Percentiles rank a stretch among this genome's conserved stretches.
Conservation (phyloP, 2,329 filamentous ascomycete genomes). For the Cladosporium sp. region DNA sequence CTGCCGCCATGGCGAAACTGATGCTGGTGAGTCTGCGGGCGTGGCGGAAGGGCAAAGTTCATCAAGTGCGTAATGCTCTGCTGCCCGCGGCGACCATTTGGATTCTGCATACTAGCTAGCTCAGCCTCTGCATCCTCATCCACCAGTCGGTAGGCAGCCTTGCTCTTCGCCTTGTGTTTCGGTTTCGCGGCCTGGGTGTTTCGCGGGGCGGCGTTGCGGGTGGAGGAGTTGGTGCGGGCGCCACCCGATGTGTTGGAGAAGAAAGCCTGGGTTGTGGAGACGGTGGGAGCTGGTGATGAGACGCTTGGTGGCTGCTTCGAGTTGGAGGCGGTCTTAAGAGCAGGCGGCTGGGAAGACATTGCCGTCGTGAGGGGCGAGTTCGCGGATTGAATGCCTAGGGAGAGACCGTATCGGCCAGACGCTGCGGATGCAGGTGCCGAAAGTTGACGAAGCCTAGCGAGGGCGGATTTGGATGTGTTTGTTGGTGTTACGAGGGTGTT, state of each 20-base stretch:
- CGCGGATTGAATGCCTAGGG: not conserved
- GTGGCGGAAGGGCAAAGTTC: conserved; percentile 79
- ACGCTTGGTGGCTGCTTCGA: conserved; percentile 35
- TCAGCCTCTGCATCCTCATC: conserved; percentile 89
- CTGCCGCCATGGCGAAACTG: conserved; percentile 38
- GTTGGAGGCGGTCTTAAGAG: conserved; percentile 20
- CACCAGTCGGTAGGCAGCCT: conserved; percentile 57
- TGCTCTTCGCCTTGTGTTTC: conserved; percentile 78
- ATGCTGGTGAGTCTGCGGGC: conserved; percentile 58
- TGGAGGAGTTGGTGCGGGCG: conserved; percentile 33
- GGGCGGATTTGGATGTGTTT: conserved; percentile 1
- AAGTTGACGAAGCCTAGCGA: conserved; percentile 13
- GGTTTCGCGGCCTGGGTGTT: conserved; percentile 73
- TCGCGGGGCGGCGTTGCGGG: conserved; percentile 50
- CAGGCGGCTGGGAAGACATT: conserved; percentile 43
- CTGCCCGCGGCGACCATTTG: conserved; percentile 71
- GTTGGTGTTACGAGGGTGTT: not conserved
- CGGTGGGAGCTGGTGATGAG: conserved; percentile 35
- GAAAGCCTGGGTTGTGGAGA: conserved; percentile 40
- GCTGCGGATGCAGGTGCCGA: conserved; percentile 12
- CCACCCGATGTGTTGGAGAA: conserved; percentile 42
- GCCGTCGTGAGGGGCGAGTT: conserved; percentile 3
- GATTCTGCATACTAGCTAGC: conserved; percentile 34
- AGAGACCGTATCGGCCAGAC: not conserved
- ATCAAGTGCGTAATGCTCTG: conserved; percentile 96